Conservation (phyloP, 352 stramenopile species). For the Pythium aquatile region DNA sequence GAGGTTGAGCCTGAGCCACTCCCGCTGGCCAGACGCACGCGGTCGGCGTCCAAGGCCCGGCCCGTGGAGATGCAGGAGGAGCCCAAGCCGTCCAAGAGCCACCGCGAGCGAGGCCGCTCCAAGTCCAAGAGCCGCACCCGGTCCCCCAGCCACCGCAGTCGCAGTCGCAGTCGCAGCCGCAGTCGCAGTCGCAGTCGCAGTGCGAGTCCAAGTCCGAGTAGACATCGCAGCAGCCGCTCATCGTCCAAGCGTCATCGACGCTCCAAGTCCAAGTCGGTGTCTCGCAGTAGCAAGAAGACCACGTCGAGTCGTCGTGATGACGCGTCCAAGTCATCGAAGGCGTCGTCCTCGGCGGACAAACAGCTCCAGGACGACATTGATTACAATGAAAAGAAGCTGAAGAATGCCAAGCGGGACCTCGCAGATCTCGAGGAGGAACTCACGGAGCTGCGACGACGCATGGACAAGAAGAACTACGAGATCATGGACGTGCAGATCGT, state of each 20-base stretch:
- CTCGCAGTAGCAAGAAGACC: constrained; percentile 1
- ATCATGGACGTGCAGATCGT: constrained; percentile 66
- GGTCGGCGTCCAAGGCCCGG: constrained; percentile 41
- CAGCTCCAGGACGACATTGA: constrained; percentile 58
- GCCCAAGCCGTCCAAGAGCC: constrained; percentile 12
- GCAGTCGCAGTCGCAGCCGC: not conserved
- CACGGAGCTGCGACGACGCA: constrained; percentile 32
- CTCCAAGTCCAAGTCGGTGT: constrained; percentile 35
- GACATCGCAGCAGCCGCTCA: not conserved
- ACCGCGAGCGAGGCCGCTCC: not conserved
- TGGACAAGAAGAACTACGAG: constrained; percentile 60
- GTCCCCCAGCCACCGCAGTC: not conserved
- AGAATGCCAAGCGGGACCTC: constrained; percentile 46
- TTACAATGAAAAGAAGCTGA: constrained; percentile 39
- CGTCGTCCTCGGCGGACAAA: constrained; percentile 18
- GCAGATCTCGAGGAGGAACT: constrained; percentile 38
- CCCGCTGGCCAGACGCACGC: constrained; percentile 30
- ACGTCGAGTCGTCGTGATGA: not conserved
- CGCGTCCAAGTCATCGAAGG: constrained; percentile 15
- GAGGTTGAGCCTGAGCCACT: not conserved
- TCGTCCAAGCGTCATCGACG: constrained; percentile 17
- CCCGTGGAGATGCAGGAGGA: constrained; percentile 17
- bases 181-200: constrained; percentile 4
- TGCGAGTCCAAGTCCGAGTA: constrained; percentile 17
- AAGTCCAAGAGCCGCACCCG: constrained; percentile 28